Evolutionary conservation across 2,329 filamentous ascomycete genomes (phyloP).

Genomic region (Xylariaceae sp.): DNA sequence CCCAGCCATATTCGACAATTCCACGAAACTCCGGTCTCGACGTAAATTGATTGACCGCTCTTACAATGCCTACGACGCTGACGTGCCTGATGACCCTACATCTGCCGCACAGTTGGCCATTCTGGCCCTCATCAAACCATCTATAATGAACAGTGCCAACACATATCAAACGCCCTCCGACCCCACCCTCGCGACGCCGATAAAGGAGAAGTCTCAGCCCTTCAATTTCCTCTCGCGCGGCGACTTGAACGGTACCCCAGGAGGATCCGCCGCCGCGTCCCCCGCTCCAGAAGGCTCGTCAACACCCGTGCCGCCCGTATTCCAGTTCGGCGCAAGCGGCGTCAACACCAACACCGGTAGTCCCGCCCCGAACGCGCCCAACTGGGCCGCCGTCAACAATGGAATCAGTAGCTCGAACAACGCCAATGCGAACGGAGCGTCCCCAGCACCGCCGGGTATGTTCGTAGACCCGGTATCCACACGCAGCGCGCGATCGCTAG

Average conservation of each 20-base stretch:
- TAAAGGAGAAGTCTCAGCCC: constrained; percentile 59
- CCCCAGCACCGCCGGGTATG: constrained; percentile 37
- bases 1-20: constrained; percentile 79
- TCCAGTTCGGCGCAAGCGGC: constrained; percentile 50
- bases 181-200: constrained; percentile 50
- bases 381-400: background rate
- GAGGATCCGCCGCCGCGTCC: constrained; percentile 80
- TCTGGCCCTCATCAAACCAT: constrained; percentile 54
- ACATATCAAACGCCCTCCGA: constrained; percentile 37
- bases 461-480: constrained; percentile 48
- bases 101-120: constrained; percentile 76
- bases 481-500: constrained; percentile 44
- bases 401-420: too few species aligned
- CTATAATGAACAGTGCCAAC: constrained; percentile 43
- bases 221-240: constrained; percentile 67
- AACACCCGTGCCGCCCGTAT: constrained; percentile 58
- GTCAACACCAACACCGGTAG: constrained; percentile 36
- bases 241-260: constrained; percentile 69
- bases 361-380: constrained; percentile 40
- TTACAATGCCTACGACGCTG: constrained; percentile 88
- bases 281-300: constrained; percentile 72
- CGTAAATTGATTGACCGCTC: constrained; percentile 80
- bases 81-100: constrained; percentile 78
- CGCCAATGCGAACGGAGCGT: constrained; percentile 24
- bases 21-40: constrained; percentile 70